A percentile compares a stretch with the other conserved stretches of the same genome.
phyloP scores from a whole-genome alignment of 371 early-diverging fungal species.

The Mucor lusitanicus region DNA sequence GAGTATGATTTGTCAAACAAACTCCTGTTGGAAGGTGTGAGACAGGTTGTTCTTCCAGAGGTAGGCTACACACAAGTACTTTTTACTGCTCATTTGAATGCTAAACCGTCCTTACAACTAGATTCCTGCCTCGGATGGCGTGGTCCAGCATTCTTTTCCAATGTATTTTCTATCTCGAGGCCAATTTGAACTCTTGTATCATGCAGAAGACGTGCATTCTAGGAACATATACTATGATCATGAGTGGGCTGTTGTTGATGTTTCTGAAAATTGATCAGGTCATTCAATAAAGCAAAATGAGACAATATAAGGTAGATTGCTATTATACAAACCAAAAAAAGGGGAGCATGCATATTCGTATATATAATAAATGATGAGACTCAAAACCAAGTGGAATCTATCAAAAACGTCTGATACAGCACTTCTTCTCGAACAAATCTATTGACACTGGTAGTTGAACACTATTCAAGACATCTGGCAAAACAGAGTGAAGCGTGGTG shows the following conservation, averaged over 20 bases:
- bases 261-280: no score
- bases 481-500: no score
- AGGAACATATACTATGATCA: constrained; percentile 62
- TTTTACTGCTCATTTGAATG: background rate
- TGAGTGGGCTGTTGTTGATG: constrained; percentile 45
- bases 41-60: constrained; percentile 60
- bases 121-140: constrained; percentile 28
- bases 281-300: no score
- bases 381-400: no score
- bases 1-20: constrained; percentile 61
- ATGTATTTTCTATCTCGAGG: constrained; percentile 67
- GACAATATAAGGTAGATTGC: no score
- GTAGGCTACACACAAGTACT: constrained; percentile 22
- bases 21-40: constrained; percentile 59
- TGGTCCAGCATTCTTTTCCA: constrained; percentile 34
- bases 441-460: no score
- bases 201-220: constrained; percentile 66
- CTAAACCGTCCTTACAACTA: background rate
- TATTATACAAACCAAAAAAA: no score
- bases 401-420: no score
- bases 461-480: no score
- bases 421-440: no score
- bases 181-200: constrained; percentile 63
- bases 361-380: no score
- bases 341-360: no score